These are phyloP conservation scores for Saccharomyces hybrid DNA, from an alignment of 1,139 yeast genomes.

Conservation along the genomic window DNA sequence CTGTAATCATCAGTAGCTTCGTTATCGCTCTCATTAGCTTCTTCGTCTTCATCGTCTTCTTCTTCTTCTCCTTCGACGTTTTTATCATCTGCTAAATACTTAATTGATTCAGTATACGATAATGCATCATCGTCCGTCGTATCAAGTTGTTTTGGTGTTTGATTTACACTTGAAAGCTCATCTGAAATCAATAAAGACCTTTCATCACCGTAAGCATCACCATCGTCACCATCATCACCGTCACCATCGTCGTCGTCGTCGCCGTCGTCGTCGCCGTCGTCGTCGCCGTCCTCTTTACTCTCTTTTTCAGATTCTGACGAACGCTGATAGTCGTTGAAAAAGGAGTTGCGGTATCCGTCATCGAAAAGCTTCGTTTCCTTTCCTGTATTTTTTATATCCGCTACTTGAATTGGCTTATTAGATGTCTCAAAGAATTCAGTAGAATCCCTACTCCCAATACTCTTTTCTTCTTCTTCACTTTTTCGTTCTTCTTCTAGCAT, in stretches of 20 bases:
- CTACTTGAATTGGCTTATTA: background rate
- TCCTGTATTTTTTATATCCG: background rate
- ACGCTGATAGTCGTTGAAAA: background rate
- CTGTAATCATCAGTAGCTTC: slow-evolving; percentile 8
- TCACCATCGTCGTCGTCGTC: background rate
- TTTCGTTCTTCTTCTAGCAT: background rate
- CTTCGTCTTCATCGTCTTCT: background rate
- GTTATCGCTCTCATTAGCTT: slow-evolving; percentile 2
- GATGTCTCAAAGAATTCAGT: background rate
- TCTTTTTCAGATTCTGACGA: slow-evolving; percentile 2
- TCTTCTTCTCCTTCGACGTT: background rate
- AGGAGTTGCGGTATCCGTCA: background rate
- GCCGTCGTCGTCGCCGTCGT: background rate
- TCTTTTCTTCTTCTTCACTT: slow-evolving; percentile 3
- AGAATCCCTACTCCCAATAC: background rate
- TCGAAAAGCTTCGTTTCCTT: background rate
- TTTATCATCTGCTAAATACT: slow-evolving; percentile 7
- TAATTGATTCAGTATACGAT: slow-evolving; percentile 16
- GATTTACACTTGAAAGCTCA: background rate
- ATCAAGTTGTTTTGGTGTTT: background rate
- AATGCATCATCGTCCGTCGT: slow-evolving; percentile 15
- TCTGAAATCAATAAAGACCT: background rate
- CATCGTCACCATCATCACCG: no score
- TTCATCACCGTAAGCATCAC: background rate
- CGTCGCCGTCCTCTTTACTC: background rate